Percentiles rank a stretch among this genome's conserved stretches.
Conservation (phyloP, 371 early-diverging fungal species). For the Haplosporangium sp. region DNA sequence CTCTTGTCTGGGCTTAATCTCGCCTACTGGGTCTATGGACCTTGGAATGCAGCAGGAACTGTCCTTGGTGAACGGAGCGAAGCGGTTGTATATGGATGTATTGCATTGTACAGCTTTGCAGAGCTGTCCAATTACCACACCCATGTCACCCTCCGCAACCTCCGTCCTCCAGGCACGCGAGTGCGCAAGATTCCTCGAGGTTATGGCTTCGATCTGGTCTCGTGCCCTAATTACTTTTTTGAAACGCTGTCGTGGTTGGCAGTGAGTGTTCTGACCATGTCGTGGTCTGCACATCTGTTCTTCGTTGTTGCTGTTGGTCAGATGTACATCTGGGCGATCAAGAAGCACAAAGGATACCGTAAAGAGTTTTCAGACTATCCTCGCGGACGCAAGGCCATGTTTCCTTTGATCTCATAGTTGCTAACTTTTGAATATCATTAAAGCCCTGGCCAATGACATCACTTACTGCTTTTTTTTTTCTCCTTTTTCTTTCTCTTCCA, state of each 20-base stretch:
- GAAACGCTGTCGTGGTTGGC: conserved; percentile 90
- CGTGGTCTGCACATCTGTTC: conserved; percentile 83
- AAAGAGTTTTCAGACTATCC: conserved; percentile 96
- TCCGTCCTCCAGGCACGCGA: conserved; percentile 92
- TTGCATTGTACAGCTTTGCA: conserved; percentile 79
- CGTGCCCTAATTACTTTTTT: conserved; percentile 94
- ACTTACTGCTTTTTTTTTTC: too few relatives aligned
- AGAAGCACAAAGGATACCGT: conserved; percentile 93
- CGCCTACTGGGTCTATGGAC: conserved; percentile 89
- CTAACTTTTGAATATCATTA: too few relatives aligned
- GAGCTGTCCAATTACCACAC: conserved; percentile 88
- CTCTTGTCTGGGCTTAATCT: conserved; percentile 89
- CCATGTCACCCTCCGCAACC: conserved; percentile 89
- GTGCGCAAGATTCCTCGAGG: conserved; percentile 93
- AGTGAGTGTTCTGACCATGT: conserved; percentile 80
- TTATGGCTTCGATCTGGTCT: conserved; percentile 91
- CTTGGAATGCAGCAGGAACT: conserved; percentile 72
- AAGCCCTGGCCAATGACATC: too few relatives aligned
- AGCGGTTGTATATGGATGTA: conserved; percentile 64
- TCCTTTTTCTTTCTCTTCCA: too few relatives aligned
- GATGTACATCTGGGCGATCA: conserved; percentile 96
- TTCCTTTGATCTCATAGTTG: conserved; percentile 85
- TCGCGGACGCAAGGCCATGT: conserved; percentile 86
- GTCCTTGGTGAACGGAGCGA: conserved; percentile 62
- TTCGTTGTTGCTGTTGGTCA: conserved; percentile 84